Base-by-base conservation (phyloP, 1,284 basidiomycete genomes). In the Irpex sp. region DNA sequence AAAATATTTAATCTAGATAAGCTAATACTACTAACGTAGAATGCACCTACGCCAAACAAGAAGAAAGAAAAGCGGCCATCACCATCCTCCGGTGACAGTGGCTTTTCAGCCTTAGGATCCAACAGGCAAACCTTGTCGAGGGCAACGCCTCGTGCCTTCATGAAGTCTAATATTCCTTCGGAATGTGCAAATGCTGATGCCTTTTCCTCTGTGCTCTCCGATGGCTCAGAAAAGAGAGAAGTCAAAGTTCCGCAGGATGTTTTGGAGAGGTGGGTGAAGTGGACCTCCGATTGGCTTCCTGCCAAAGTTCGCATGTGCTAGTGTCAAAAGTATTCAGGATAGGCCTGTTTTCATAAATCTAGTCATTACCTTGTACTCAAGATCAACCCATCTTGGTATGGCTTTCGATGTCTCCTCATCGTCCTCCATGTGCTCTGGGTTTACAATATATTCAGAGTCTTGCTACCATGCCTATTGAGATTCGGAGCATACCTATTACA, bases 361-460 rank as follows among this genome's bases (percentile, higher is more conserved):
- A 63, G 60, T 24, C 65, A 32, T 56, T 20, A 84, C 82, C 74
- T 82, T 84, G 77, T 94, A 97, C 85, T 97, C 96, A 58, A 97
- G 88, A 76, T 93, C 87, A 56, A 98, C 97, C 97, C 97, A 98
- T 62, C 92, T 93, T 10, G 97, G 97, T 56, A 94, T 88, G 0
- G 90, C 83, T 74, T 88, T 90, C 2, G 90, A 86, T 5, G 87
- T 88, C 63, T 89, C 87, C 74, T 98, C 97, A 80, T 98, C 97
- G 71, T 97, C 94, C 80, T 99, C 97, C 96, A 98, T 97, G 80
- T 98, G 97, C 78, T 98, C 97, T 97, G 74, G 32, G 66, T 13
- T 32, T 44, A 49, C 13, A 42, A 44, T 18, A 58, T 44, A 13
- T 9, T 65, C 24, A 13, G 20, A 49, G 27, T 27, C 20, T 69